Conservation (phyloP, 768 basidiomycete genomes). For the Infundibulicybe gibba region DNA sequence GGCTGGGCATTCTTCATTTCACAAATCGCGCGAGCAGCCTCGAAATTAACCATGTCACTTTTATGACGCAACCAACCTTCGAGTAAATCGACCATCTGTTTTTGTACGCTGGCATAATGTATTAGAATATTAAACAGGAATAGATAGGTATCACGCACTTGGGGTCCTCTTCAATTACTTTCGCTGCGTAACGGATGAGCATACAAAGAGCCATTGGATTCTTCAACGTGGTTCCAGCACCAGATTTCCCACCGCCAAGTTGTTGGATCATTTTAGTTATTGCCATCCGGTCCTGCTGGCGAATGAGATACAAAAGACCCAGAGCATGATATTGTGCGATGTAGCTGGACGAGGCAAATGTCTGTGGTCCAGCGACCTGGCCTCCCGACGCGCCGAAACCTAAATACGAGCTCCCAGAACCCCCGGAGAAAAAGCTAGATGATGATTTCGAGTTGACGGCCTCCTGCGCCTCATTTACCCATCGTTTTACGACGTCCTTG, state of each 20-base stretch:
- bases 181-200: constrained; percentile 97
- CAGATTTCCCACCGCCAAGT: constrained; percentile 84
- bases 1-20: constrained; percentile 86
- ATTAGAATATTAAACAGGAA: neutral
- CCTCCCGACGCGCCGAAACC: constrained; percentile 63
- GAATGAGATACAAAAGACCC: constrained; percentile 89
- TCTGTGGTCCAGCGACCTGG: constrained; percentile 59
- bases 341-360: constrained; percentile 84
- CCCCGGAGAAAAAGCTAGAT: constrained; percentile 59
- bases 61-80: constrained; percentile 97
- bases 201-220: constrained; percentile 98
- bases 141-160: constrained; percentile 61
- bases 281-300: constrained; percentile 98
- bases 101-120: constrained; percentile 62
- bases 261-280: constrained; percentile 99
- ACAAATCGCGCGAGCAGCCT: constrained; percentile 96
- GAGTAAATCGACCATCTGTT: constrained; percentile 88
- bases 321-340: constrained; percentile 97
- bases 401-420: constrained; percentile 57
- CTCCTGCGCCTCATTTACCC: constrained; percentile 99
- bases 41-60: constrained; percentile 99
- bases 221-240: constrained; percentile 80
- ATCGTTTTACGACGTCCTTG: constrained; percentile 95
- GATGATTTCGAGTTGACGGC: constrained; percentile 88
- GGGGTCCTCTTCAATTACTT: constrained; percentile 97